Conservation (phyloP, 1,284 basidiomycete genomes). For the Cryptococcus sp. region DNA sequence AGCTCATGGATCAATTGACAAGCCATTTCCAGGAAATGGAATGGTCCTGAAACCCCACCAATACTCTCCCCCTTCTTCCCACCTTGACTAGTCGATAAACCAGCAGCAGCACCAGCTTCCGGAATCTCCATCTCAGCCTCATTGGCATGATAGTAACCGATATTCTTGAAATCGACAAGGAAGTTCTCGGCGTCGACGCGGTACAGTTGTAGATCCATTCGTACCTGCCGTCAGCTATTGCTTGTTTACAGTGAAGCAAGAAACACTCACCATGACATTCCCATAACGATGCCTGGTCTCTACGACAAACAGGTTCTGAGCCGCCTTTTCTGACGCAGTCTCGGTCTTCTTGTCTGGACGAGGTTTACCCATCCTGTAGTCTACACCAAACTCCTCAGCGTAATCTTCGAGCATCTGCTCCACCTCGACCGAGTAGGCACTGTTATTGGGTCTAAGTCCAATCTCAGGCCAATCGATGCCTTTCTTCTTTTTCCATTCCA, state of each 20-base stretch:
- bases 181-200: constrained; percentile 94
- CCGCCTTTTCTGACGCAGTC: constrained; percentile 51
- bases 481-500: constrained; percentile 75
- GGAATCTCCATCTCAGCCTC: constrained; percentile 15
- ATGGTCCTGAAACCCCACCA: constrained; percentile 79
- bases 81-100: not conserved
- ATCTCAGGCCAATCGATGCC: constrained; percentile 65
- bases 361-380: constrained; percentile 32
- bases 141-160: constrained; percentile 71
- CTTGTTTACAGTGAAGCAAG: not conserved
- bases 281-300: constrained; percentile 87
- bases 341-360: constrained; percentile 48
- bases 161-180: constrained; percentile 96
- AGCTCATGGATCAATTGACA: constrained; percentile 57
- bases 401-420: constrained; percentile 52
- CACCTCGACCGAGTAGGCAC: constrained; percentile 42
- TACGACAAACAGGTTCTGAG: constrained; percentile 76
- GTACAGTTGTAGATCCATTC: constrained; percentile 97
- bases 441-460: constrained; percentile 48
- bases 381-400: constrained; percentile 31
- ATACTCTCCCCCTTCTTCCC: constrained; percentile 48
- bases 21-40: constrained; percentile 95
- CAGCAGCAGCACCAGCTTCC: constrained; percentile 64
- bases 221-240: constrained; percentile 55
- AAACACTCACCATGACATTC: constrained; percentile 72